phyloP scores from a whole-genome alignment of 768 basidiomycete genomes.

The Termitomyces sp. region DNA sequence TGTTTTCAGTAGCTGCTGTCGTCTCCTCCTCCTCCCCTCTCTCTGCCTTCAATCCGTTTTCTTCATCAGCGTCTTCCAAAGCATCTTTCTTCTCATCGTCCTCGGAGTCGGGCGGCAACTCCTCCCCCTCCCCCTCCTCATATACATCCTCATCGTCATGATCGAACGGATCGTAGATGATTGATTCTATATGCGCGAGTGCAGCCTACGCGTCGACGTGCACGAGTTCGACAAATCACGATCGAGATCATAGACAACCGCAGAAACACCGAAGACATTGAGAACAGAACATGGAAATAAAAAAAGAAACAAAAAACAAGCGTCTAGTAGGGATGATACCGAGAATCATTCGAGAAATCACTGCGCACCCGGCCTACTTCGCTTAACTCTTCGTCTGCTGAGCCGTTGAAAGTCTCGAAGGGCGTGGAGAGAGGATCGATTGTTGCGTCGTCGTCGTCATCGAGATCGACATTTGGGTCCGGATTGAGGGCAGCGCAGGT shows the following conservation, averaged over 20 bases:
- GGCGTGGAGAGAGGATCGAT: conserved; percentile 30
- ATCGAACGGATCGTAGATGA: conserved; percentile 58
- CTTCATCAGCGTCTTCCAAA: conserved; percentile 9
- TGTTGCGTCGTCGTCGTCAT: conserved; percentile 41
- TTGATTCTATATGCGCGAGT: conserved; percentile 78
- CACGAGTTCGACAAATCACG: neutral
- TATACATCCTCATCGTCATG: neutral
- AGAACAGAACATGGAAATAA: neutral
- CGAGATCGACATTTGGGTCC: conserved; percentile 43
- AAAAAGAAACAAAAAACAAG: conserved; percentile 22
- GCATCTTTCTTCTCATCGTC: neutral
- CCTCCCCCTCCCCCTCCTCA: conserved; percentile 8
- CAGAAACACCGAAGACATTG: neutral
- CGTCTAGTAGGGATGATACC: conserved; percentile 85
- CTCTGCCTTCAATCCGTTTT: neutral
- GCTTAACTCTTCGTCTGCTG: conserved; percentile 69
- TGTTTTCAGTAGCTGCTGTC: neutral
- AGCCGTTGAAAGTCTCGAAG: conserved; percentile 56
- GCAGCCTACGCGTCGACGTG: conserved; percentile 53
- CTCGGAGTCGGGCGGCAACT: conserved; percentile 6
- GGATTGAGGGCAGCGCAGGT: conserved; percentile 84
- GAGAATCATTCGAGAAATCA: conserved; percentile 73
- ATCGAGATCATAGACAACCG: neutral
- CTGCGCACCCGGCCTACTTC: conserved; percentile 94
- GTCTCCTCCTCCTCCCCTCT: neutral